Conservation (phyloP, 2,329 filamentous ascomycete species). For the Diaporthe helianthi region DNA sequence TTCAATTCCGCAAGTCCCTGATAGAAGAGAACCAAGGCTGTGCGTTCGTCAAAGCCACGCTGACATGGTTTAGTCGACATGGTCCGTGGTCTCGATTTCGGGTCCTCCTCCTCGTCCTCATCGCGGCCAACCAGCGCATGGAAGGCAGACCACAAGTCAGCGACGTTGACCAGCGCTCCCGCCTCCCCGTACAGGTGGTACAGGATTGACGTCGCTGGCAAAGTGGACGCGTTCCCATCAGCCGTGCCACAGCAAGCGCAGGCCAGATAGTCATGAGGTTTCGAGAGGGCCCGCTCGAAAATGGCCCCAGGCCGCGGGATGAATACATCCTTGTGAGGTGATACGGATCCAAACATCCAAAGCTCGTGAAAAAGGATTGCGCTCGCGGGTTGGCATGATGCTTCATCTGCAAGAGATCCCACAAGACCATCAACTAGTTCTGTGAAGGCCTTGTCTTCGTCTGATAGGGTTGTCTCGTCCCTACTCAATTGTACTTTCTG, state of each 20-base stretch:
- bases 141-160: conserved; percentile 82
- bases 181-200: conserved; percentile 84
- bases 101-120: conserved; percentile 48
- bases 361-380: conserved; percentile 71
- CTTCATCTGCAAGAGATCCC: conserved; percentile 51
- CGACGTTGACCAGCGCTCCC: conserved; percentile 77
- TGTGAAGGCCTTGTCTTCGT: conserved; percentile 75
- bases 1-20: conserved; percentile 83
- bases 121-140: conserved; percentile 63
- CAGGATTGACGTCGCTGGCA: conserved; percentile 75
- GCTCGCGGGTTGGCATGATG: conserved; percentile 48
- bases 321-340: conserved; percentile 76
- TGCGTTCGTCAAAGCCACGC: conserved; percentile 57
- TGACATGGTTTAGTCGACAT: conserved; percentile 39
- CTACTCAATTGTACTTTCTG: conserved; percentile 83
- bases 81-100: conserved; percentile 45
- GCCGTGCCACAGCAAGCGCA: conserved; percentile 70
- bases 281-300: conserved; percentile 73
- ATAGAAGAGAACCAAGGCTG: conserved; percentile 80
- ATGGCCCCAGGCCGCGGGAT: conserved; percentile 74
- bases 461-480: conserved; percentile 73
- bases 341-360: conserved; percentile 76
- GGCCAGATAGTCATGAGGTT: conserved; percentile 78
- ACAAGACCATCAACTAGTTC: conserved; percentile 65
- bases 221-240: conserved; percentile 59